phyloP scores from a whole-genome alignment of 179 eudicot genomes.

The Pouteria campechiana region DNA sequence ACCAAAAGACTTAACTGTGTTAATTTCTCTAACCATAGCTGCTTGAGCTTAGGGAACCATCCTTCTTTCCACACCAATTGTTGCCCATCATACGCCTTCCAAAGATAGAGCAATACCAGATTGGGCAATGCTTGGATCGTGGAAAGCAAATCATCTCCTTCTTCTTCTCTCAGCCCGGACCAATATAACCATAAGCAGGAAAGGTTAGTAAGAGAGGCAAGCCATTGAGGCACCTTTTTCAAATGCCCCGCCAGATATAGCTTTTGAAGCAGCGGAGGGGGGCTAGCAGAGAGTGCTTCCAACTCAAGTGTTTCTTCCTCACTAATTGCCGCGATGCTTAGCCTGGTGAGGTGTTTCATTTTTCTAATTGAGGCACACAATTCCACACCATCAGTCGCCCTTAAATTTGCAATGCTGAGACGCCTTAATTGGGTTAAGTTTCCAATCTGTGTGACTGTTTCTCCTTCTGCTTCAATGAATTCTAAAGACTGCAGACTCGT shows the following conservation, averaged over 20 bases:
- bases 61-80: constrained; percentile 9
- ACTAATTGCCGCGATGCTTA: constrained; percentile 9
- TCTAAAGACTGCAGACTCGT: constrained; percentile 17
- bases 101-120: constrained; percentile 18
- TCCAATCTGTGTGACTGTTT: constrained; percentile 11
- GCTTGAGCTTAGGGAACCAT: constrained; percentile 12
- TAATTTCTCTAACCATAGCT: constrained; percentile 9
- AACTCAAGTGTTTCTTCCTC: constrained; percentile 11
- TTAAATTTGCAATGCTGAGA: constrained; percentile 13
- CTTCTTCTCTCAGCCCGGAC: no score
- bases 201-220: constrained; percentile 8
- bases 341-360: constrained; percentile 11
- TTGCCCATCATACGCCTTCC: constrained; percentile 11
- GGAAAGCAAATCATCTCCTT: constrained; percentile 10
- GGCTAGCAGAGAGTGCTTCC: constrained; percentile 5
- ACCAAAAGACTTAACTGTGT: constrained; percentile 3
- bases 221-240: constrained; percentile 17
- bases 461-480: constrained; percentile 19
- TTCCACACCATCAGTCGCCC: constrained; percentile 10
- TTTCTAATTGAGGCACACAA: constrained; percentile 18
- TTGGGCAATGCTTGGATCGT: constrained; percentile 8
- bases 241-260: constrained; percentile 13
- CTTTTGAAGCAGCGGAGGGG: constrained; percentile 22
- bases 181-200: constrained; percentile 15
- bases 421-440: constrained; percentile 15